phyloP scores from a whole-genome alignment of 257 asterid genomes.

The Solanum chilense region DNA sequence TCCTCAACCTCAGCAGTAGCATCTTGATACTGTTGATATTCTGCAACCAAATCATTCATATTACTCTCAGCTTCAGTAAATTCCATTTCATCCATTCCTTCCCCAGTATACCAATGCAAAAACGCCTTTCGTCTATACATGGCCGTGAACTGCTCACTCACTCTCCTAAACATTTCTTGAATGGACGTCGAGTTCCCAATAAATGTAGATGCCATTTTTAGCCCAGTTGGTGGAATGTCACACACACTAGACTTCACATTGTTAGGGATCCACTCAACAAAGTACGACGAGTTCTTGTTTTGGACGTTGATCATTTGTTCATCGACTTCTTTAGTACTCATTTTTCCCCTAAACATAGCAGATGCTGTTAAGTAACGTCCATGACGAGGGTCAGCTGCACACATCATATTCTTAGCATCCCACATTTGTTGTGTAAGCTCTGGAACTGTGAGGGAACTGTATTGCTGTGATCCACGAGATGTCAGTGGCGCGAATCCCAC shows the following conservation, averaged over 20 bases:
- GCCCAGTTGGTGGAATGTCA: slow-evolving; percentile 1
- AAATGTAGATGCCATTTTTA: background rate
- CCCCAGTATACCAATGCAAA: slow-evolving; percentile 37
- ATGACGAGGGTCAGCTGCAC: slow-evolving; percentile 5
- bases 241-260: slow-evolving; percentile 2
- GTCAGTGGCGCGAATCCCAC: slow-evolving; percentile 1
- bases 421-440: slow-evolving; percentile 4
- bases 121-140: slow-evolving; percentile 4
- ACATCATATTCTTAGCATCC: slow-evolving; percentile 8
- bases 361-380: slow-evolving; percentile 4
- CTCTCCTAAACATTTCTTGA: slow-evolving; percentile 5
- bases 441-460: slow-evolving; percentile 1
- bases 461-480: slow-evolving; percentile 1
- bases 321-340: slow-evolving; percentile 3
- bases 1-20: slow-evolving; percentile 48
- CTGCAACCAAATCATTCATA: slow-evolving; percentile 55
- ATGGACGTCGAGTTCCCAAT: background rate
- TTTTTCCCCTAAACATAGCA: background rate
- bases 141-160: slow-evolving; percentile 4
- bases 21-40: slow-evolving; percentile 58
- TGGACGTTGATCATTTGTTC: slow-evolving; percentile 8
- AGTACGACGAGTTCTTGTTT: slow-evolving; percentile 1
- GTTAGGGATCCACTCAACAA: slow-evolving; percentile 2
- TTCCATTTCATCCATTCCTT: slow-evolving; percentile 71
- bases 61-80: slow-evolving; percentile 63